A percentile compares a stretch with the other conserved stretches of the same genome.
Conservation (phyloP, 352 stramenopile genomes). For the Globisporangium splendens region DNA sequence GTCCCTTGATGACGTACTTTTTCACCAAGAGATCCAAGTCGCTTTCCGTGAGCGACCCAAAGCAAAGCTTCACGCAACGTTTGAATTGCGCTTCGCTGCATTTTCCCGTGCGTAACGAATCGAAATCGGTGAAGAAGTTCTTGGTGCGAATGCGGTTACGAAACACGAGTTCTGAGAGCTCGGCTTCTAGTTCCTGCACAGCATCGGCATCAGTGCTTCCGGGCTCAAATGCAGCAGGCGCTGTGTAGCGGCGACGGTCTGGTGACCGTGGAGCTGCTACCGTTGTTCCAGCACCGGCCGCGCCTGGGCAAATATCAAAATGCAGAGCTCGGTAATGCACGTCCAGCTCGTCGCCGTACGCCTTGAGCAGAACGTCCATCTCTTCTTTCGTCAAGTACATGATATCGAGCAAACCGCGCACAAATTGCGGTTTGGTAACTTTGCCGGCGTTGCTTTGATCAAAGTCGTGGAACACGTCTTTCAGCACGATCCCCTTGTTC, state of each 20-base stretch:
- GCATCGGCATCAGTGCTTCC: neutral
- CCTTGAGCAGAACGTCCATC: slow-evolving; percentile 59
- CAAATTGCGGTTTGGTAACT: slow-evolving; percentile 77
- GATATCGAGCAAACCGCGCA: slow-evolving; percentile 66
- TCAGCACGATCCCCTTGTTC: slow-evolving; percentile 81
- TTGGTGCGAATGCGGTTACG: slow-evolving; percentile 80
- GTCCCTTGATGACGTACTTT: slow-evolving; percentile 50
- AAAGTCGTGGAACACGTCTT: slow-evolving; percentile 86
- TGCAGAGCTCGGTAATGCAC: slow-evolving; percentile 79
- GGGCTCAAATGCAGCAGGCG: slow-evolving; percentile 16
- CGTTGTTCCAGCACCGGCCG: slow-evolving; percentile 21
- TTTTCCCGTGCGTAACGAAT: slow-evolving; percentile 67
- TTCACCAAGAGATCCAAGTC: slow-evolving; percentile 54
- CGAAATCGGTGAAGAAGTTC: slow-evolving; percentile 85
- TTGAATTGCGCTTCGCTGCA: slow-evolving; percentile 77
- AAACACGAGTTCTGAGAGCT: slow-evolving; percentile 52
- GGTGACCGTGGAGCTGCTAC: slow-evolving; percentile 36
- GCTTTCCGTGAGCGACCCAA: slow-evolving; percentile 50
- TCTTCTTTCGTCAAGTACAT: slow-evolving; percentile 47
- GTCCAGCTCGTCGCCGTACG: slow-evolving; percentile 68
- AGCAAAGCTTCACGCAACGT: slow-evolving; percentile 77
- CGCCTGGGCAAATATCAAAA: slow-evolving; percentile 55
- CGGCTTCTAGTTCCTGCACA: slow-evolving; percentile 38
- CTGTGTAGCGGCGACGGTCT: slow-evolving; percentile 49
- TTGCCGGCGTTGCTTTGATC: slow-evolving; percentile 81